Conservation (phyloP, 805 yeast genomes). For the Barnettozyma vustinii region DNA sequence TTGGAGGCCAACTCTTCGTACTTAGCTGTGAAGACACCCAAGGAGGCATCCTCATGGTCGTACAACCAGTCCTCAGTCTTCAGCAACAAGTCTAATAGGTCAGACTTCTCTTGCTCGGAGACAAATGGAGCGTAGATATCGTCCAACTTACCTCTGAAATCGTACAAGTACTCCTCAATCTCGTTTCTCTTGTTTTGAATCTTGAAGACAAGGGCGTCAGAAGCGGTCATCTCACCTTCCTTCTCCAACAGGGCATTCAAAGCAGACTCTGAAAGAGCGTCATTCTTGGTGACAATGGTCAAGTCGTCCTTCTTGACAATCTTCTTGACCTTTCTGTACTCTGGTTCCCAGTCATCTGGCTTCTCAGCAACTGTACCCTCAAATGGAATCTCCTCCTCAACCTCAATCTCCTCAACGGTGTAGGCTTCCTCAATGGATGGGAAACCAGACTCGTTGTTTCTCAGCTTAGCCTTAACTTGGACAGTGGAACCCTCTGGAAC, state of each 20-base stretch:
- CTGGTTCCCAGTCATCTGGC: slow-evolving; percentile 83
- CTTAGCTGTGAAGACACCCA: slow-evolving; percentile 96
- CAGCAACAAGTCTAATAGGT: slow-evolving; percentile 63
- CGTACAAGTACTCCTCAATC: slow-evolving; percentile 96
- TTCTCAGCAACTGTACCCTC: slow-evolving; percentile 52
- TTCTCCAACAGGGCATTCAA: slow-evolving; percentile 66
- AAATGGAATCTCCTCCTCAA: slow-evolving; percentile 80
- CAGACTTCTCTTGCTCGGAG: slow-evolving; percentile 82
- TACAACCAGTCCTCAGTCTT: slow-evolving; percentile 98
- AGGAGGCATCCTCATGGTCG: slow-evolving; percentile 93
- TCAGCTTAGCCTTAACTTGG: slow-evolving; percentile 86
- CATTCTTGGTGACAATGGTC: slow-evolving; percentile 52
- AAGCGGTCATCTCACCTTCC: slow-evolving; percentile 80
- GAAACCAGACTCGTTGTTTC: slow-evolving; percentile 96
- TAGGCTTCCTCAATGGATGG: slow-evolving; percentile 91
- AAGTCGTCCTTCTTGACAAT: slow-evolving; percentile 87
- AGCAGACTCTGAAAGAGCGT: slow-evolving; percentile 50
- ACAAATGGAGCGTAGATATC: slow-evolving; percentile 88
- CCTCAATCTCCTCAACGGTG: slow-evolving; percentile 86
- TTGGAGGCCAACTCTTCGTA: slow-evolving; percentile 93
- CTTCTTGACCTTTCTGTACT: slow-evolving; percentile 86
- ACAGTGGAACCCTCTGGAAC: slow-evolving; percentile 74
- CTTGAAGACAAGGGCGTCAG: slow-evolving; percentile 95
- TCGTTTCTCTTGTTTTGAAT: slow-evolving; percentile 99
- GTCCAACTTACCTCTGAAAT: slow-evolving; percentile 93